Evolutionary conservation across 1,284 basidiomycete genomes (phyloP).

Genomic region (Phaffia rhodozyma): DNA sequence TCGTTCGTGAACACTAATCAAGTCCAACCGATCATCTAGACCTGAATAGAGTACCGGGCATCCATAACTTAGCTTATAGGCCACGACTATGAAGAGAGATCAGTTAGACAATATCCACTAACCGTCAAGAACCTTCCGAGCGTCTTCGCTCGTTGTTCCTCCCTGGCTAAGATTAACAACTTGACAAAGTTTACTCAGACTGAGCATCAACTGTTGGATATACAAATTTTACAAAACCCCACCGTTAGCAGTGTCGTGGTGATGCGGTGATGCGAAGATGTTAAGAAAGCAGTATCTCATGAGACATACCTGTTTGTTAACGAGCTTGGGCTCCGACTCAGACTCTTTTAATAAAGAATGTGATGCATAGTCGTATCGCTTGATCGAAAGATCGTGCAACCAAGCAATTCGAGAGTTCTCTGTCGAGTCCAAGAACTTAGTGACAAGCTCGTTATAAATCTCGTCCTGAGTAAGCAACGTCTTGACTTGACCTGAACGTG

Average conservation of each 20-base stretch:
- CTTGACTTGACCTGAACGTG: conserved; percentile 50
- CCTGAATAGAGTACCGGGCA: conserved; percentile 21
- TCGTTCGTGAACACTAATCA: conserved; percentile 43
- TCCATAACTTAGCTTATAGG: background rate
- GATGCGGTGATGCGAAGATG: background rate
- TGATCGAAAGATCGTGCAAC: conserved; percentile 74
- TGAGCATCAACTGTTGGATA: conserved; percentile 60
- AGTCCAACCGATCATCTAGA: conserved; percentile 41
- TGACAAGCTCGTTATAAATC: conserved; percentile 51
- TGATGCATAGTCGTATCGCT: conserved; percentile 54
- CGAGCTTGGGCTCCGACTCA: conserved; percentile 46
- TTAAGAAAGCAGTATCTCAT: background rate
- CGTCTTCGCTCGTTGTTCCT: conserved; percentile 21
- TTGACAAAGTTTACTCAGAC: conserved; percentile 76
- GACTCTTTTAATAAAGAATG: conserved; percentile 53
- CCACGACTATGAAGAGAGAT: background rate
- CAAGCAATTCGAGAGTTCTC: conserved; percentile 63
- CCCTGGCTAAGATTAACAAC: conserved; percentile 53
- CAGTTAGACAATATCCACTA: background rate
- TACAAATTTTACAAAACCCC: background rate
- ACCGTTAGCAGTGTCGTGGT: background rate
- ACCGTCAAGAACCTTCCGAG: conserved; percentile 31
- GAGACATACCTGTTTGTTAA: conserved; percentile 55
- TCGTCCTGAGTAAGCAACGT: conserved; percentile 62
- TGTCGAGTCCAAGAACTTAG: conserved; percentile 57